These are phyloP conservation scores for Saccharomyces kudriavzevii DNA, from an alignment of 805 yeast species.

Conservation along the genomic window DNA sequence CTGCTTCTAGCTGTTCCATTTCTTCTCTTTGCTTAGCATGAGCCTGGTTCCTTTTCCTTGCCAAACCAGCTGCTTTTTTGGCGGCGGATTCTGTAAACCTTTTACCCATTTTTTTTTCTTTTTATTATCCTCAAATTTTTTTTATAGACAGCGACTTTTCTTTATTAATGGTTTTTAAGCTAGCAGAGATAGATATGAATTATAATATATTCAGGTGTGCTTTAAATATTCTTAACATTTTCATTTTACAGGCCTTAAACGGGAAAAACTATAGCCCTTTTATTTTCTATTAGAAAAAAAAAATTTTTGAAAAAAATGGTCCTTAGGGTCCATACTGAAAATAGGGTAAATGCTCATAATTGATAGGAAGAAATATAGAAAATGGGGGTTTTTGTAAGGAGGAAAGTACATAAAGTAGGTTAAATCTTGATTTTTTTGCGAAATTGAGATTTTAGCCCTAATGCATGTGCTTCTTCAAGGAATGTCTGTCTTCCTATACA, in stretches of 20 bases:
- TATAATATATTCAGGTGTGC: neutral
- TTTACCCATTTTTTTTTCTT: slow-evolving; percentile 25
- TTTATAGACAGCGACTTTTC: neutral
- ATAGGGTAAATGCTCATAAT: neutral
- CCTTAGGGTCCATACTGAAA: neutral
- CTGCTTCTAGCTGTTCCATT: slow-evolving; percentile 21
- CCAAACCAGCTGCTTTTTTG: slow-evolving; percentile 30
- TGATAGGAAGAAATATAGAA: neutral
- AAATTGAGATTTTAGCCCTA: neutral
- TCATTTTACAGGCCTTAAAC: neutral
- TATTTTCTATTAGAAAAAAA: neutral
- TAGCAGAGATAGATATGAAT: neutral
- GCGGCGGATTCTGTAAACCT: slow-evolving; percentile 30
- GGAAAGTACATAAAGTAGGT: neutral
- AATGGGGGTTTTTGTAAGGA: neutral
- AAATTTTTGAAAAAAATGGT: neutral
- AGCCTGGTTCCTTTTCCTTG: slow-evolving; percentile 29
- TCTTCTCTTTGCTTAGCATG: slow-evolving; percentile 21
- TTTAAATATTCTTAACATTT: neutral
- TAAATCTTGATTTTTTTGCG: neutral
- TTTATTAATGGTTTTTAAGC: neutral
- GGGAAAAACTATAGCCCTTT: neutral
- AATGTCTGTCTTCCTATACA: neutral
- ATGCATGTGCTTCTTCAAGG: neutral
- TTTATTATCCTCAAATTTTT: neutral